phyloP scores from a whole-genome alignment of 169 alveolate species.

The Blepharisma undulans region DNA sequence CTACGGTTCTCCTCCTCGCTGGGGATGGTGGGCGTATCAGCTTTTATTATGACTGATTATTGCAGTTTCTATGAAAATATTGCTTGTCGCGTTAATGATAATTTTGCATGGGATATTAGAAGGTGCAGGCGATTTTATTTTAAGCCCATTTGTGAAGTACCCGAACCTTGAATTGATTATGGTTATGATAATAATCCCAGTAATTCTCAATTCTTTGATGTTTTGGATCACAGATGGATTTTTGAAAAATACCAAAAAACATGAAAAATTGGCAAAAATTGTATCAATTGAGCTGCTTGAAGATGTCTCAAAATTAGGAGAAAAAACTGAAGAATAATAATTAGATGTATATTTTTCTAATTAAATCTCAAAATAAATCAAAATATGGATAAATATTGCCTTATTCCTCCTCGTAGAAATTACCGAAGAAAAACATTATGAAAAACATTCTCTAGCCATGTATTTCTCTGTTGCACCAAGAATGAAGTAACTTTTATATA shows the following conservation, averaged over 20 bases:
- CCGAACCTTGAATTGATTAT: slow-evolving; percentile 18
- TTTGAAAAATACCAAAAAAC: slow-evolving; percentile 17
- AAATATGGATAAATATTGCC: neutral
- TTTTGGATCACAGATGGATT: slow-evolving; percentile 43
- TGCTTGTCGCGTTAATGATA: neutral
- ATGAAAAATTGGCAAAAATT: neutral
- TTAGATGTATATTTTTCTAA: neutral
- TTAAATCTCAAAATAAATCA: neutral
- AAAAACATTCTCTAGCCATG: neutral
- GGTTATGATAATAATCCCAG: slow-evolving; percentile 41
- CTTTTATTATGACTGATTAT: slow-evolving; percentile 10
- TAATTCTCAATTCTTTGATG: slow-evolving; percentile 19
- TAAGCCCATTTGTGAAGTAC: neutral
- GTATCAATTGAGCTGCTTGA: neutral
- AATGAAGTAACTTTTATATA: neutral
- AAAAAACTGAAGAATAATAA: neutral
- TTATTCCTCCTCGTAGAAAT: neutral
- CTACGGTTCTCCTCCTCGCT: slow-evolving; percentile 15
- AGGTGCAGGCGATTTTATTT: neutral
- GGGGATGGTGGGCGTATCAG: slow-evolving; percentile 14
- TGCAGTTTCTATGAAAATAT: neutral
- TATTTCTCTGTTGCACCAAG: neutral
- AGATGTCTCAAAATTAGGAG: neutral
- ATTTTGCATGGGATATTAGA: neutral
- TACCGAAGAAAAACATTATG: neutral